These are phyloP conservation scores for Candida sojae DNA, from an alignment of 1,139 yeast species.

Conservation along the genomic window DNA sequence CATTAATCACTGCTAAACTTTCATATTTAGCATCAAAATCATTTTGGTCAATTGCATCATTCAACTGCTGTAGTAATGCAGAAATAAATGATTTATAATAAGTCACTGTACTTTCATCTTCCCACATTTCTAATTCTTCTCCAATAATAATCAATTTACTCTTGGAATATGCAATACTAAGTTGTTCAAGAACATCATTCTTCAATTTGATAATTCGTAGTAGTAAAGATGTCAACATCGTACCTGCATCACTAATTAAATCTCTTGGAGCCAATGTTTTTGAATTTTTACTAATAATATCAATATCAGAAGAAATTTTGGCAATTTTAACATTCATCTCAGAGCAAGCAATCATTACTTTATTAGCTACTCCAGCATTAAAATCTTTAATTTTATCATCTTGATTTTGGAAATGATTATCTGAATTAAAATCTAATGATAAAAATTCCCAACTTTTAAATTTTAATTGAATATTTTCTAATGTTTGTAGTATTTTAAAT, in stretches of 20 bases:
- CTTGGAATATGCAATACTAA: conserved; percentile 56
- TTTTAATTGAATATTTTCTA: conserved; percentile 50
- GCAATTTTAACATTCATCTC: conserved; percentile 45
- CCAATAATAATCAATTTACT: conserved; percentile 59
- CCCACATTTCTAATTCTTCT: conserved; percentile 48
- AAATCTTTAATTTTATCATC: conserved; percentile 39
- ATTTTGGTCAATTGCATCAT: conserved; percentile 48
- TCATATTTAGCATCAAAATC: conserved; percentile 56
- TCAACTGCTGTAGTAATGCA: conserved; percentile 51
- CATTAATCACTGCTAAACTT: conserved; percentile 60
- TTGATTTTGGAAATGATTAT: conserved; percentile 34
- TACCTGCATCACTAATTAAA: conserved; percentile 58
- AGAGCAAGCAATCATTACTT: conserved; percentile 50
- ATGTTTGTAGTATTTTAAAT: conserved; percentile 48
- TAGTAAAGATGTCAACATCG: conserved; percentile 52
- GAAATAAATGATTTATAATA: conserved; percentile 55
- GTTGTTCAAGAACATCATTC: conserved; percentile 47
- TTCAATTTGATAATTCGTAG: conserved; percentile 52
- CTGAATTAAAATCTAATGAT: conserved; percentile 53
- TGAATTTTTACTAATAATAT: conserved; percentile 45
- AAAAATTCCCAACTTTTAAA: conserved; percentile 59
- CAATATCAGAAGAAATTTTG: conserved; percentile 47
- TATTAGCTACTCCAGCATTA: conserved; percentile 48
- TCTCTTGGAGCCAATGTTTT: conserved; percentile 46
- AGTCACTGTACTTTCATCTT: conserved; percentile 35